These are phyloP conservation scores for Neostapfia colusana DNA, from an alignment of 176 grass and related monocot genomes.

Conservation along the genomic window DNA sequence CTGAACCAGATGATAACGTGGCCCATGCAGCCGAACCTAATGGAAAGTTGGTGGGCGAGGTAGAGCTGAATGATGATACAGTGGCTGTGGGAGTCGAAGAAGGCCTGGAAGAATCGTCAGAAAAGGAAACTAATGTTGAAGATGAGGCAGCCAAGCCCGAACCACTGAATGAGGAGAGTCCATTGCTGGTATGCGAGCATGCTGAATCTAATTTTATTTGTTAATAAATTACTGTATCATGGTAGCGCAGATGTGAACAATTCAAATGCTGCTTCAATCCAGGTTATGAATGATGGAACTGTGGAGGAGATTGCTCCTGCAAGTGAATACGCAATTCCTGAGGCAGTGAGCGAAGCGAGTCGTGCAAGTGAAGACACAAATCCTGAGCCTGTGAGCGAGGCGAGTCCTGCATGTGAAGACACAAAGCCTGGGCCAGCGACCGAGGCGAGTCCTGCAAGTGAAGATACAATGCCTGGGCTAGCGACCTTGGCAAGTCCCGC, in stretches of 20 bases:
- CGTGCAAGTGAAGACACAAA: too few relatives aligned
- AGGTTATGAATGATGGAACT: slow-evolving; percentile 24
- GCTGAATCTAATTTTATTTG: slow-evolving; percentile 20
- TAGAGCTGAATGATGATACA: not conserved
- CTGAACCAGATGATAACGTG: too few relatives aligned
- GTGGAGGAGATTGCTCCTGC: slow-evolving; percentile 1
- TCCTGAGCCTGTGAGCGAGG: too few relatives aligned
- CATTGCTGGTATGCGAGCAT: slow-evolving; percentile 38
- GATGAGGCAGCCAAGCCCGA: not conserved
- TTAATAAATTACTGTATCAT: not conserved
- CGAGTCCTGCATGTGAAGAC: too few relatives aligned
- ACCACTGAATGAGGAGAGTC: slow-evolving; percentile 1
- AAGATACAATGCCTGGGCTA: too few relatives aligned
- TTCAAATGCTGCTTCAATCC: not conserved
- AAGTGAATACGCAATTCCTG: not conserved
- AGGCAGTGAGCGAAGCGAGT: not conserved
- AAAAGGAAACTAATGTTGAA: slow-evolving; percentile 29
- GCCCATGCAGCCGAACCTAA: slow-evolving; percentile 18
- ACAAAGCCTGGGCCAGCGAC: too few relatives aligned
- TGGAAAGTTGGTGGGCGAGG: slow-evolving; percentile 22
- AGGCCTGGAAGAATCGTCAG: slow-evolving; percentile 11
- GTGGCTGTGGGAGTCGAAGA: not conserved
- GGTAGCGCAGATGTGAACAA: slow-evolving; percentile 20
- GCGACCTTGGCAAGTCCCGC: not conserved
- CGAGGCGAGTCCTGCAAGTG: too few relatives aligned